A percentile compares a stretch with the other conserved stretches of the same genome.
Evolutionary conservation across 768 basidiomycete genomes (phyloP).

Genomic region (Lactarius quietus): DNA sequence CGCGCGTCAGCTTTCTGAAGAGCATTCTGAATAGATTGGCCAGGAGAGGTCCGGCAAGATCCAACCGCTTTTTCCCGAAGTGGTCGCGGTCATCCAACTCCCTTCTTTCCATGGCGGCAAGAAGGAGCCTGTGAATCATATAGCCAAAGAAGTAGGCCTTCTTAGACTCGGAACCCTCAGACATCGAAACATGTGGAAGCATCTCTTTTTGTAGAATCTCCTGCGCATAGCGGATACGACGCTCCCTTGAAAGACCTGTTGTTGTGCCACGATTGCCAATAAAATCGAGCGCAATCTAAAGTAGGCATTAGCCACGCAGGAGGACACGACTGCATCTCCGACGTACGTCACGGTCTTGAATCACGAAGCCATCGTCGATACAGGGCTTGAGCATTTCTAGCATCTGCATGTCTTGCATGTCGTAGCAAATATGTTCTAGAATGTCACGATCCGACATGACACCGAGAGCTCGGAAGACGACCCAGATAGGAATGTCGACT

Average conservation of each 20-base stretch:
- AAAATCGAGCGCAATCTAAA: slow-evolving; percentile 80
- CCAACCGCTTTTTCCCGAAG: slow-evolving; percentile 97
- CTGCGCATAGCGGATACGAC: slow-evolving; percentile 92
- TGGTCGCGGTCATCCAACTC: slow-evolving; percentile 99
- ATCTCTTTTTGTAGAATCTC: slow-evolving; percentile 99
- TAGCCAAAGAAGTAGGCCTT: slow-evolving; percentile 99
- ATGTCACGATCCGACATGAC: slow-evolving; percentile 98
- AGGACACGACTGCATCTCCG: neutral
- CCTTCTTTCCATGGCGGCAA: slow-evolving; percentile 90
- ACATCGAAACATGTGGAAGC: slow-evolving; percentile 95
- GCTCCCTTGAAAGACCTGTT: slow-evolving; percentile 85
- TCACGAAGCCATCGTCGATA: slow-evolving; percentile 97
- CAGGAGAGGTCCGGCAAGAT: slow-evolving; percentile 91
- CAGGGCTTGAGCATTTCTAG: slow-evolving; percentile 98
- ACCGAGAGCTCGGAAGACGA: slow-evolving; percentile 96
- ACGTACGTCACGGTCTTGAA: slow-evolving; percentile 89
- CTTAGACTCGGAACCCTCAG: slow-evolving; percentile 93
- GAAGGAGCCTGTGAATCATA: slow-evolving; percentile 94
- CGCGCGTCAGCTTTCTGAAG: slow-evolving; percentile 93
- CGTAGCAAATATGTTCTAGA: slow-evolving; percentile 97
- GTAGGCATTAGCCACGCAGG: slow-evolving; percentile 19
- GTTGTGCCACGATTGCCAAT: slow-evolving; percentile 98
- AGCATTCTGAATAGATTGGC: slow-evolving; percentile 98
- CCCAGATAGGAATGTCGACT: slow-evolving; percentile 97
- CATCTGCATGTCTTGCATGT: slow-evolving; percentile 93